Evolutionary conservation across 2,329 filamentous ascomycete species (phyloP).

Genomic region (Colletotrichum sp.): DNA sequence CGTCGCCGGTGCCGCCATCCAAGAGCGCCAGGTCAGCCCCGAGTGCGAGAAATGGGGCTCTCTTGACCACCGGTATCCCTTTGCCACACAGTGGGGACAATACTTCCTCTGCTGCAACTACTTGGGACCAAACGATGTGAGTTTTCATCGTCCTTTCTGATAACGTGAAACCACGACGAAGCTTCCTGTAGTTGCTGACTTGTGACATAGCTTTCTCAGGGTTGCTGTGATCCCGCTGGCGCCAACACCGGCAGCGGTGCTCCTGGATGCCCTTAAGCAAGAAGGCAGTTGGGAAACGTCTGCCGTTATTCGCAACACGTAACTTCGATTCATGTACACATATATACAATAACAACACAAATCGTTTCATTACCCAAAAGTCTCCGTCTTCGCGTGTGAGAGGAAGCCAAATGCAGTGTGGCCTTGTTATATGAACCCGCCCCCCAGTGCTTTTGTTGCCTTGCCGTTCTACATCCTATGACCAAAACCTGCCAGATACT

Average conservation of each 20-base stretch:
- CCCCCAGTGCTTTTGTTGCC: neutral
- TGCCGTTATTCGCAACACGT: neutral
- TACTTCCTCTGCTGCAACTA: neutral
- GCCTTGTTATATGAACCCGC: neutral
- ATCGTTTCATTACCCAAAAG: neutral
- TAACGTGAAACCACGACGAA: neutral
- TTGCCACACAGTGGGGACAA: neutral
- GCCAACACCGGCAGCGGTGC: neutral
- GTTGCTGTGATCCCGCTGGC: neutral
- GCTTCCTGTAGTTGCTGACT: neutral
- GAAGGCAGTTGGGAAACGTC: neutral
- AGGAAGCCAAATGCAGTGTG: neutral
- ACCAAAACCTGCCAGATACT: neutral
- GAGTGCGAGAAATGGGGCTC: neutral
- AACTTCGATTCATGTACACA: accelerated
- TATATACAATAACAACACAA: neutral
- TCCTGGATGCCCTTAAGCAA: neutral
- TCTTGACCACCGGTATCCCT: neutral
- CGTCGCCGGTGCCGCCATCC: neutral
- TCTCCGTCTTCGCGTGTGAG: neutral
- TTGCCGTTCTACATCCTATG: neutral
- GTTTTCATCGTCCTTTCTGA: neutral
- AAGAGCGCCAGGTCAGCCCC: neutral
- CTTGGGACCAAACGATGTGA: neutral
- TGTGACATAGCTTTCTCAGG: neutral